Base-by-base conservation (phyloP, 371 early-diverging fungal species). In the Chytridium lagenaria region DNA sequence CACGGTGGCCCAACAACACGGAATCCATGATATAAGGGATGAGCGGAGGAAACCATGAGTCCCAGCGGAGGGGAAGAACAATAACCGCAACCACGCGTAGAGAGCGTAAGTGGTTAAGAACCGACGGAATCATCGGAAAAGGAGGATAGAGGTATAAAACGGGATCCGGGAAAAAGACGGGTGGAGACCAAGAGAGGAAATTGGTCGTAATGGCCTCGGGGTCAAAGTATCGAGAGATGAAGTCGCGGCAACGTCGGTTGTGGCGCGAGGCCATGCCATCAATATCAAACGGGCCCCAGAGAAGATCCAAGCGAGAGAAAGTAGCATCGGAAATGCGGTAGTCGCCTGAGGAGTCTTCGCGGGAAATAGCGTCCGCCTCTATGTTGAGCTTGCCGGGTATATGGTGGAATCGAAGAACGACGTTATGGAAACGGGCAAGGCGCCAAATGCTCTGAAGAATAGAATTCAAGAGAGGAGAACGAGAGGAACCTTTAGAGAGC, bases 81-180 rank as follows among this genome's bases (percentile, higher is more conserved):
- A 68, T 5, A 33, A 50, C 31, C 16, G 33, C 23, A n/a, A 12
- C 16, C 26, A 36, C 22, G 10, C 52, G 28, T 2, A 28, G 50
- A 34, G 49, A 36, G 30, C 49, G 30, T 0, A 68, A 5, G 34
- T 52, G 52, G 2, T 68, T 26, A 2, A 68, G 51, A 23, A 33
- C 34, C 1, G 68, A 10, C 0, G 52, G 31, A 1, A 68, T 2
- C 51, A 68, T 49, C 1, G 68, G 15, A 52, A 68, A 68, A 1
- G 68, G 68, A 7, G 68, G 68, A 34, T 51, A 68, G 68, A 68
- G 30, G 3, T 68, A 68, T 26, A 68, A 10, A 44, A 19, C 12
- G 19, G 19, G 44, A 19, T 19, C 0, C 31, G 34, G 0, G 50
- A 49, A 0, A n/a, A n/a, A n/a, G 5, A 22, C 22, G 31, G 68